Conservation (phyloP, 1,284 basidiomycete genomes). For the Cryptococcus floricola region DNA sequence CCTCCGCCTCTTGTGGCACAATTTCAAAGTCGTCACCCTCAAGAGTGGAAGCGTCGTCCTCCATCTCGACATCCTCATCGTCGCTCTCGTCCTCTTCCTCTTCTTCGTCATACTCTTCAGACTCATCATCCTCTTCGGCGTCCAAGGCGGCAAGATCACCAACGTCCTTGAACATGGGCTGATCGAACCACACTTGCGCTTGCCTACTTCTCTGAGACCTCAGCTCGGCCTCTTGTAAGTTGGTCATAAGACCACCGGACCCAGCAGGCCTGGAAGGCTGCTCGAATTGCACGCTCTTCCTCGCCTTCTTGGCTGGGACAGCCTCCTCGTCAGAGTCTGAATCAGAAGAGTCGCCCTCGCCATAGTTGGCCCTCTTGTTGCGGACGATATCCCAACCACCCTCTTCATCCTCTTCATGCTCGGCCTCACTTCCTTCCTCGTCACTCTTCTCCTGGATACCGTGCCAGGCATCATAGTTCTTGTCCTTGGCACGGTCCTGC, state of each 20-base stretch:
- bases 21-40: conserved; percentile 62
- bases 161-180: conserved; percentile 81
- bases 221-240: conserved; percentile 34
- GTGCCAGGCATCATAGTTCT: conserved; percentile 66
- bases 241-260: conserved; percentile 29
- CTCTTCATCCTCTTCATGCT: conserved; percentile 52
- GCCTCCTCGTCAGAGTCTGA: conserved; percentile 39
- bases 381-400: conserved; percentile 76
- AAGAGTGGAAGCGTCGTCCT: conserved; percentile 23
- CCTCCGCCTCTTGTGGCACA: conserved; percentile 62
- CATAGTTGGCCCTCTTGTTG: conserved; percentile 58
- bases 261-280: conserved; percentile 17
- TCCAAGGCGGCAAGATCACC: conserved; percentile 57
- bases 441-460: conserved; percentile 58
- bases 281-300: conserved; percentile 10
- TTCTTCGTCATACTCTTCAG: conserved; percentile 46
- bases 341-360: conserved; percentile 54
- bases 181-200: conserved; percentile 87
- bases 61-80: conserved; percentile 38
- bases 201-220: conserved; percentile 52
- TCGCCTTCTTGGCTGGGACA: conserved; percentile 6
- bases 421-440: conserved; percentile 41
- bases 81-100: conserved; percentile 46
- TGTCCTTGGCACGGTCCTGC: conserved; percentile 72
- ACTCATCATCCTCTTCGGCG: conserved; percentile 50